These are phyloP conservation scores for Hippophae tibetana DNA, from an alignment of 306 rosid genomes.

Conservation along the genomic window DNA sequence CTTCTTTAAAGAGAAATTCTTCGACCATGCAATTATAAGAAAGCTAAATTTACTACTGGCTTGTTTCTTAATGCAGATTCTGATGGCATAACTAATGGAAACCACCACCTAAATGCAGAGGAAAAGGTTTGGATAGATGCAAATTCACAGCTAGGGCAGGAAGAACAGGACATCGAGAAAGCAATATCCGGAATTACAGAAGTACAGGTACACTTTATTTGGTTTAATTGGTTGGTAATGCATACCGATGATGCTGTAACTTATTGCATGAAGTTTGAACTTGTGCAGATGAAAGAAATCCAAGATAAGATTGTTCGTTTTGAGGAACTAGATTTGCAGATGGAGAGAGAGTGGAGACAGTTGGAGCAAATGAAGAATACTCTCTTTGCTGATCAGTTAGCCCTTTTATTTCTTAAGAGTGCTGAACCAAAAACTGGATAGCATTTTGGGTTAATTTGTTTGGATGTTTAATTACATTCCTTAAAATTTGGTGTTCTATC, in stretches of 20 bases:
- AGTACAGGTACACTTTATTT: slow-evolving; percentile 43
- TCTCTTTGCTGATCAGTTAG: slow-evolving; percentile 70
- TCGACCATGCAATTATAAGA: slow-evolving; percentile 6
- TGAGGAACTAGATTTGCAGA: slow-evolving; percentile 59
- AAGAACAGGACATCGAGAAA: slow-evolving; percentile 52
- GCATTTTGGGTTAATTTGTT: neutral
- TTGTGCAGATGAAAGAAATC: slow-evolving; percentile 60
- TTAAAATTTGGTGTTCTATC: too few species aligned
- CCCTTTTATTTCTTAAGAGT: slow-evolving; percentile 35
- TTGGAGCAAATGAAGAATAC: slow-evolving; percentile 59
- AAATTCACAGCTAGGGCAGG: slow-evolving; percentile 48
- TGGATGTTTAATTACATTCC: too few species aligned
- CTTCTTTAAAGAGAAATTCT: neutral
- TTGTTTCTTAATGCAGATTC: slow-evolving; percentile 38
- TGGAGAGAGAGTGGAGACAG: slow-evolving; percentile 65
- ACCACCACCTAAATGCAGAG: slow-evolving; percentile 15
- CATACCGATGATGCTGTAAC: neutral
- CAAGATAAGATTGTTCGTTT: slow-evolving; percentile 49
- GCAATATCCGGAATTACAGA: slow-evolving; percentile 50
- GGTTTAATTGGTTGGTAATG: neutral
- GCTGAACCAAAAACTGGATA: slow-evolving; percentile 29
- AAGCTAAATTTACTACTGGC: slow-evolving; percentile 8
- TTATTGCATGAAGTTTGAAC: slow-evolving; percentile 20
- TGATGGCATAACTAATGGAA: slow-evolving; percentile 33
- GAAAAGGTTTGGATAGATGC: slow-evolving; percentile 43